phyloP scores from a whole-genome alignment of 2,329 filamentous ascomycete genomes.

The Beauveria asiatica region DNA sequence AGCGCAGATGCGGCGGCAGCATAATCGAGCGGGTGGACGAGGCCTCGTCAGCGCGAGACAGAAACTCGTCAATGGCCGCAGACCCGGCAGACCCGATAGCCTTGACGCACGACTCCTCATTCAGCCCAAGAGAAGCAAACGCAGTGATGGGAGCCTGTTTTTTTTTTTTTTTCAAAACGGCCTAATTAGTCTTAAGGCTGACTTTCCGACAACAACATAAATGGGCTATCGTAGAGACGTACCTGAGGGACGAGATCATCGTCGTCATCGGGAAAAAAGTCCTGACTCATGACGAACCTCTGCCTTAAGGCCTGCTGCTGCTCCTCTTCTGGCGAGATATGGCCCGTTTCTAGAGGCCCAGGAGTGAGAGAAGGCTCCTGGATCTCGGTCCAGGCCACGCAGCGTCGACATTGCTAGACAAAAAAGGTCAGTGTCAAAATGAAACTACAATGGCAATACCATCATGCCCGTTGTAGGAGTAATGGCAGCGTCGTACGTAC shows the following conservation, averaged over 20 bases:
- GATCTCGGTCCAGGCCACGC: slow-evolving; percentile 27
- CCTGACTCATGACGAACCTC: background rate
- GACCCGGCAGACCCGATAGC: background rate
- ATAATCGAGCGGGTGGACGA: background rate
- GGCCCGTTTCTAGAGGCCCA: slow-evolving; percentile 23
- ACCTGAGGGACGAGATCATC: background rate
- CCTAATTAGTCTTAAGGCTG: background rate
- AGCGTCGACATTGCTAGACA: slow-evolving; percentile 27
- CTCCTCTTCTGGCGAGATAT: slow-evolving; percentile 24
- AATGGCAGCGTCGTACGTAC: slow-evolving; percentile 22
- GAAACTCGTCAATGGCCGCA: background rate
- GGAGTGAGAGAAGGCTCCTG: slow-evolving; percentile 27
- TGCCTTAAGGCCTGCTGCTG: background rate
- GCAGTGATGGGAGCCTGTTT: slow-evolving; percentile 21
- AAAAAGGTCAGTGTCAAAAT: background rate
- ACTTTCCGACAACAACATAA: background rate
- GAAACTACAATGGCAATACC: background rate
- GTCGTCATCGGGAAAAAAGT: background rate
- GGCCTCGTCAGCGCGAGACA: background rate
- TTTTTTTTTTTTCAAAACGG: no score
- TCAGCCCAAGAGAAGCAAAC: slow-evolving; percentile 17
- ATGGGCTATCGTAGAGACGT: background rate
- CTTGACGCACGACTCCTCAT: background rate
- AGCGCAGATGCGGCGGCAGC: background rate
- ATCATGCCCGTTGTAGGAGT: background rate